Percentiles rank a stretch among this genome's conserved stretches.
These are phyloP conservation scores for Spergularia bocconei DNA, from an alignment of 148 eudicot genomes.

Conservation along the genomic window DNA sequence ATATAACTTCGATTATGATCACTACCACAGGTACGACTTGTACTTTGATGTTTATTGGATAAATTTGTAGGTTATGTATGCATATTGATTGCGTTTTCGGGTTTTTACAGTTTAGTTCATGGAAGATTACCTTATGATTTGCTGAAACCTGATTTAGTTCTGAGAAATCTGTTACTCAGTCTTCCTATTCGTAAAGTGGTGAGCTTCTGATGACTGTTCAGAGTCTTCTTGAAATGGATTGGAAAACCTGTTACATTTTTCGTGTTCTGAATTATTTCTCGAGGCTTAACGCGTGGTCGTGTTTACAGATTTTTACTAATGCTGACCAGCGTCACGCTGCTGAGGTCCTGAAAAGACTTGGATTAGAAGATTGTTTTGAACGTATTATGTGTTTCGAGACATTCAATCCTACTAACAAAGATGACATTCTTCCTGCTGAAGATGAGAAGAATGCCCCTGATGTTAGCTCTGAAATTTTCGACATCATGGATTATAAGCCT, in stretches of 20 bases:
- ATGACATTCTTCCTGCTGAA: constrained; percentile 3
- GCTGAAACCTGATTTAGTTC: constrained; percentile 68
- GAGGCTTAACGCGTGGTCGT: neutral
- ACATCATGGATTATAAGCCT: constrained; percentile 41
- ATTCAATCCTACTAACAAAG: constrained; percentile 45
- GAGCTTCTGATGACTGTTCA: constrained; percentile 21
- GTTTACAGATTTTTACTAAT: constrained; percentile 71
- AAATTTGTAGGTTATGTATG: neutral
- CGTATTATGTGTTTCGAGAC: constrained; percentile 77
- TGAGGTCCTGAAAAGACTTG: constrained; percentile 58
- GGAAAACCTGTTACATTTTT: neutral
- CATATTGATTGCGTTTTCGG: neutral
- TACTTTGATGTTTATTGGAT: neutral
- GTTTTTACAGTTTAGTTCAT: constrained; percentile 64
- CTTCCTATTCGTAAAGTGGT: constrained; percentile 83
- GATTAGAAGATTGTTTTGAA: constrained; percentile 86
- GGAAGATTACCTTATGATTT: constrained; percentile 83
- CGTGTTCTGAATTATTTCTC: neutral
- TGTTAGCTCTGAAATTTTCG: constrained; percentile 31
- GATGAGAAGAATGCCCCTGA: constrained; percentile 20
- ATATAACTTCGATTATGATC: constrained; percentile 80
- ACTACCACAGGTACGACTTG: constrained; percentile 64
- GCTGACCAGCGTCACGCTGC: constrained; percentile 69
- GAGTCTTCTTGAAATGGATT: neutral
- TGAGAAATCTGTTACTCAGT: constrained; percentile 65